These are phyloP conservation scores for Remersonia thermophila DNA, from an alignment of 2,329 filamentous ascomycete species.

Conservation along the genomic window DNA sequence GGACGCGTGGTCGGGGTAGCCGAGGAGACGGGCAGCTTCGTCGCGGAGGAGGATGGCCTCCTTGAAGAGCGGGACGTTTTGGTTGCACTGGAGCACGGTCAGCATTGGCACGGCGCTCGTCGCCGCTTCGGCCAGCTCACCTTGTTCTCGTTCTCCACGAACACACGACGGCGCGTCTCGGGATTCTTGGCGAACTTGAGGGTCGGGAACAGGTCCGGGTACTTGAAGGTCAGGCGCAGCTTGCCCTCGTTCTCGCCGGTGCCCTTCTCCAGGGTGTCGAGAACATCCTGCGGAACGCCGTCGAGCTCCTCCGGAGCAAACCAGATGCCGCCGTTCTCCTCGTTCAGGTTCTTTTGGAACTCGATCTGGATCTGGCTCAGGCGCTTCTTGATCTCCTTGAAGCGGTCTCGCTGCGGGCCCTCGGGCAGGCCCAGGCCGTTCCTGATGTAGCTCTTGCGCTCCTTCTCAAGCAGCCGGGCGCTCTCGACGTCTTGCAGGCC, in stretches of 20 bases:
- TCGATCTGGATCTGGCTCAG: slow-evolving; percentile 61
- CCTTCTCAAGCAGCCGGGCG: slow-evolving; percentile 61
- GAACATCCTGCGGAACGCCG: slow-evolving; percentile 60
- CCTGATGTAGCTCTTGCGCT: slow-evolving; percentile 63
- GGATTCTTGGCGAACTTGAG: slow-evolving; percentile 65
- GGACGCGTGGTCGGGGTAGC: slow-evolving; percentile 64
- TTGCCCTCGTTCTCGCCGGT: slow-evolving; percentile 58
- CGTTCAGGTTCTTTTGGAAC: slow-evolving; percentile 70
- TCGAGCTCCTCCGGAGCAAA: slow-evolving; percentile 61
- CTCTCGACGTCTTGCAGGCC: slow-evolving; percentile 47
- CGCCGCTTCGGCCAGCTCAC: too few species aligned
- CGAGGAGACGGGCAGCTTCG: slow-evolving; percentile 63
- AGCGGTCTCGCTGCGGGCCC: slow-evolving; percentile 59
- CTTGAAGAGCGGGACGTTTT: slow-evolving; percentile 61
- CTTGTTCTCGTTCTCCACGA: slow-evolving; percentile 73
- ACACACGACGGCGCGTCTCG: slow-evolving; percentile 55
- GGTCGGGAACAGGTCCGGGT: slow-evolving; percentile 66
- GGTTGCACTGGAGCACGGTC: slow-evolving; percentile 49
- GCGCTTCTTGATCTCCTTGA: slow-evolving; percentile 78
- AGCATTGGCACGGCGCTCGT: too few species aligned
- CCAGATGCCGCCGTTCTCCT: slow-evolving; percentile 73
- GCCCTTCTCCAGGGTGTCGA: slow-evolving; percentile 57
- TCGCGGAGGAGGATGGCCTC: slow-evolving; percentile 65
- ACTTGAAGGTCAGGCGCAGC: slow-evolving; percentile 68
- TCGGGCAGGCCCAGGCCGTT: slow-evolving; percentile 63